Evolutionary conservation across 768 basidiomycete species (phyloP), one percentile per base, ranked within the genome.

Genomic region (Xanthoconium purpureum): DNA sequence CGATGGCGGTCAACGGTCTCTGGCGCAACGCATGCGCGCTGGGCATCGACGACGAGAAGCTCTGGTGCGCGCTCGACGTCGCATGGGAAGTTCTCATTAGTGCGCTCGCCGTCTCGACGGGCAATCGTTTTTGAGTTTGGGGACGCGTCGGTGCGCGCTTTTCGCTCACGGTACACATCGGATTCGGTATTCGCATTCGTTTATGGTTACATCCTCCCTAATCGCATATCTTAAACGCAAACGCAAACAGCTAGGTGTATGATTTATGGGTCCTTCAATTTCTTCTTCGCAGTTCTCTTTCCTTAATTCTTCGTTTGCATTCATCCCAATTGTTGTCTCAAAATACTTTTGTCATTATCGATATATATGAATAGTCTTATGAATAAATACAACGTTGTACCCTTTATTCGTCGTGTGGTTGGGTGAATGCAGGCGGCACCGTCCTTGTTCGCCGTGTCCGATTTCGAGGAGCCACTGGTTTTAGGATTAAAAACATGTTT

Each of bases 1-100:
- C 74, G 14, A 68, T 67, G 55, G 54, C 55, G 7, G 64, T 80
- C 44, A 74, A 78, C 55, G 80, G 80, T 14, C 62, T 83, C 10
- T 84, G 82, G 82, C 73, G 75, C 39, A 82, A 82, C 61, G 77
- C 66, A 5, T 77, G 75, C 56, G 74, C 74, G 12, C 69, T 84
- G 30, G 82, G 82, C 37, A 76, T 84, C 58, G 74, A 73, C 60
- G 82, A 84, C 59, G 60, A 63, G 43, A 66, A 67, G 35, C 71
- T 83, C 15, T 83, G 80, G 75, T 73, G 72, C 32, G 71, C 75
- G 18, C 69, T 82, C 38, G 80, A 83, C 52, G 65, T 77, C 35
- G 77, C 78, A 10, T 83, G 81, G 80, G 79, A 75, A 49, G 64
- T 73, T n/a, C 70, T 81, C 33, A 58, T 82, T 57, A 62, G 49